phyloP scores from a whole-genome alignment of 495 filamentous ascomycete species.

The Penicillium chermesinum region DNA sequence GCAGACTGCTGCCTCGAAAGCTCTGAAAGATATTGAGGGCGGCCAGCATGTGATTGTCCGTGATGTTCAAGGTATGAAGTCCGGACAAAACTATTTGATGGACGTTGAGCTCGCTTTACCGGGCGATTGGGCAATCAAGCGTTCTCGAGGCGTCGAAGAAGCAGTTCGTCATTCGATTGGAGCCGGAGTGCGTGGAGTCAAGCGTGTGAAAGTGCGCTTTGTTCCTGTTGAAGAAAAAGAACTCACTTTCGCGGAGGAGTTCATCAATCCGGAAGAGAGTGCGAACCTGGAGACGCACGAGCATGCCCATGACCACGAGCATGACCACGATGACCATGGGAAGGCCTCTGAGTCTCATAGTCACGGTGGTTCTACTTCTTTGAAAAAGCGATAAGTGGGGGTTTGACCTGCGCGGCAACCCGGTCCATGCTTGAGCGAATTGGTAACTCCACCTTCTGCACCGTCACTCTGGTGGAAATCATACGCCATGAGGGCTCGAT shows the following conservation, averaged over 20 bases:
- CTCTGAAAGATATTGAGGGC: conserved; percentile 42
- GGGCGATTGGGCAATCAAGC: conserved; percentile 61
- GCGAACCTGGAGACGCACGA: conserved; percentile 61
- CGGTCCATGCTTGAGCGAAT: no score
- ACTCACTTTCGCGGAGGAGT: conserved; percentile 65
- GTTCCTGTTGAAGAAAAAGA: conserved; percentile 55
- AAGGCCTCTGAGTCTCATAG: conserved; percentile 20
- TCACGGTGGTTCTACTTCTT: conserved; percentile 22
- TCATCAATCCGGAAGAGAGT: conserved; percentile 63
- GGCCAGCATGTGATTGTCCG: conserved; percentile 51
- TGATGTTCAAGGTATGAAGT: conserved; percentile 82
- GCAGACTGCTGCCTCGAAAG: conserved; percentile 55
- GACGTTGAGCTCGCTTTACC: conserved; percentile 82
- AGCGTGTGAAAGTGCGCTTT: conserved; percentile 76
- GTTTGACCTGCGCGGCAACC: no score
- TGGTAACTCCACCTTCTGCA: no score
- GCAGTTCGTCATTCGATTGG: conserved; percentile 64
- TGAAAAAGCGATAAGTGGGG: conserved; percentile 25
- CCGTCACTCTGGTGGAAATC: conserved; percentile 1
- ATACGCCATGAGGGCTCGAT: neutral
- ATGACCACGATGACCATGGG: conserved; percentile 13
- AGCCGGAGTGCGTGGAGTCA: conserved; percentile 70
- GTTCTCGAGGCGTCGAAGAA: conserved; percentile 64
- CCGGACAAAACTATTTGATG: conserved; percentile 89
- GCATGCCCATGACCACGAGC: conserved; percentile 27